Percentiles rank a stretch among this genome's conserved stretches.
phyloP scores from a whole-genome alignment of 2,329 filamentous ascomycete species.

The Colletotrichum lindemuthianum region DNA sequence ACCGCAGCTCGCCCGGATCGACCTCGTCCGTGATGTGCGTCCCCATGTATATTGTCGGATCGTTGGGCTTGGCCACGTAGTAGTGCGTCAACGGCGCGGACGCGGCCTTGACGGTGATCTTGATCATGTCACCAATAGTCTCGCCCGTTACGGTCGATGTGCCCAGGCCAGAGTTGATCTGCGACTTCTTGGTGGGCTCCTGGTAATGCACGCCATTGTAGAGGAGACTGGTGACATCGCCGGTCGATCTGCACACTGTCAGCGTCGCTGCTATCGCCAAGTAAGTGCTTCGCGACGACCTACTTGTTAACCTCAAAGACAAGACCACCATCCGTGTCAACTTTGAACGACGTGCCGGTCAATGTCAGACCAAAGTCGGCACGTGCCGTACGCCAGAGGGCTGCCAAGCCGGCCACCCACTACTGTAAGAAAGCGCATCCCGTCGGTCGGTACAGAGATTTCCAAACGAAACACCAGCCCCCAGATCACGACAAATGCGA shows the following conservation, averaged over 20 bases:
- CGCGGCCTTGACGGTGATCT: conserved; percentile 38
- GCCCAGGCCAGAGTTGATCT: conserved; percentile 60
- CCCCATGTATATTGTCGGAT: conserved; percentile 41
- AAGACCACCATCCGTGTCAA: conserved; percentile 41
- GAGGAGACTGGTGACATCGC: conserved; percentile 71
- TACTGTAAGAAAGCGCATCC: conserved; percentile 6
- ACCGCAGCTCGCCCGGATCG: conserved; percentile 39
- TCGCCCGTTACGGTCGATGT: conserved; percentile 38
- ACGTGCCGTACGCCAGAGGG: background rate
- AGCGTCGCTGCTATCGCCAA: background rate
- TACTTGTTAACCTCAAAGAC: conserved; percentile 40
- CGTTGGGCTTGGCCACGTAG: conserved; percentile 37
- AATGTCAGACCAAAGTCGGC: conserved; percentile 33
- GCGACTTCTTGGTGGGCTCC: conserved; percentile 54
- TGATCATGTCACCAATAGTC: conserved; percentile 36
- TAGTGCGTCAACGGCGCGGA: conserved; percentile 40
- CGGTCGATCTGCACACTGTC: conserved; percentile 58
- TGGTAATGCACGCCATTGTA: conserved; percentile 60
- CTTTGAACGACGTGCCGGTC: conserved; percentile 33
- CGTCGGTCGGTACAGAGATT: no score
- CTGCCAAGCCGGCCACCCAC: background rate
- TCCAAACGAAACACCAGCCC: background rate
- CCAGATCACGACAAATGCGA: background rate
- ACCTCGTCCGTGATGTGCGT: conserved; percentile 41
- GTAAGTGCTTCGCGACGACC: background rate